Base-by-base conservation (phyloP, 495 filamentous ascomycete genomes). In the Lasiosphaeris hirsuta region DNA sequence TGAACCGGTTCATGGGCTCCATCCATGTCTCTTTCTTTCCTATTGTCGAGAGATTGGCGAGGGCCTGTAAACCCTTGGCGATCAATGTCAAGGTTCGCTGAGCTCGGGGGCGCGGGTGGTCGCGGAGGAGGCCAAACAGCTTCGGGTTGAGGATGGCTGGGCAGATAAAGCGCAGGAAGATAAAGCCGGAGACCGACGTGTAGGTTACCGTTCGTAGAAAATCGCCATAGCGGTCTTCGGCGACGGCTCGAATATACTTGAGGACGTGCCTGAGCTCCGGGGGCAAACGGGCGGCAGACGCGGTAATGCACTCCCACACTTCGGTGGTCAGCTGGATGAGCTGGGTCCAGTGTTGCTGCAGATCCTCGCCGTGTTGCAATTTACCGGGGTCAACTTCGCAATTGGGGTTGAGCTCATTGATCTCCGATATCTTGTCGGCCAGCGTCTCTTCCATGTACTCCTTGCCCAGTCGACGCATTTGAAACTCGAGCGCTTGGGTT, bases 1-100 rank as follows among this genome's bases (percentile, higher is more conserved):
- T 75, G 62, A 90, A 90, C 10, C 79, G 81, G 66, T 97, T 99
- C 95, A 97, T 97, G 4, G 90, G 90, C 71, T 96, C 95, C 94
- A 99, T 99, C 92, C 93, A 99, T 4, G 86, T 83, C 70, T 97
- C 94, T 69, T 97, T 97, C 64, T 87, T 89, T 54, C 94, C 95
- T 59, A 97, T 97, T 2, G 85, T 91, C 10, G 89, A 89, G 74
- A 97, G 84, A 66, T 97, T 97, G 15, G 93, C 94, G 39, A 99
- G 78, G 13, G 89, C 92, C 74, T 97, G 93, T n/a, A 99, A 79
- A 13, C 89, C 87, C 75, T 99, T 99, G 10, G 94, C 90, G 61
- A 97, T 90, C 45, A 99, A 83, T 0, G 92, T 97, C 23, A 97
- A 73, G 10, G 94, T 95, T 42, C 94, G 86, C 68, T 96, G 92